A percentile compares a stretch with the other conserved stretches of the same genome.
These are phyloP conservation scores for Sclerotinia borealis DNA, from an alignment of 2,329 filamentous ascomycete genomes.

Conservation along the genomic window DNA sequence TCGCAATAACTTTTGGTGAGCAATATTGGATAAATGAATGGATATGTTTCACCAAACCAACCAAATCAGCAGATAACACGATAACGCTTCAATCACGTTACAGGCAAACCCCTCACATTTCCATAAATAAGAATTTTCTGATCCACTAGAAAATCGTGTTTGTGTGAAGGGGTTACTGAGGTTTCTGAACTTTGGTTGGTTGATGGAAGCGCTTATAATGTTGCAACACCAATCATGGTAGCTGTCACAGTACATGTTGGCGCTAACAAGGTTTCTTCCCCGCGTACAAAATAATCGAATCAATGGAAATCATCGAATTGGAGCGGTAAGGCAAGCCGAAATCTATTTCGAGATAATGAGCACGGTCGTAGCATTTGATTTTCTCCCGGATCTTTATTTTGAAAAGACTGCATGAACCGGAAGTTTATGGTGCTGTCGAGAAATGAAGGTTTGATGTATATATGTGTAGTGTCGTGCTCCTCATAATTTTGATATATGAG, in stretches of 20 bases:
- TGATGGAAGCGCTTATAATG: background rate
- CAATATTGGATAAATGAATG: background rate
- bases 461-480: conserved; percentile 10
- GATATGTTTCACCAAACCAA: conserved; percentile 2
- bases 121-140: conserved; percentile 6
- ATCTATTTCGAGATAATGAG: conserved; percentile 10
- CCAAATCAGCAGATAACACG: background rate
- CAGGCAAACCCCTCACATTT: background rate
- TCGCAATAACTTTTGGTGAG: background rate
- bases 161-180: background rate
- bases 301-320: background rate
- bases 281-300: conserved; percentile 10
- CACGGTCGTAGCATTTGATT: conserved; percentile 2
- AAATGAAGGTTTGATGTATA: conserved; percentile 8
- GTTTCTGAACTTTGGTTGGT: conserved; percentile 7
- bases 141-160: conserved; percentile 1
- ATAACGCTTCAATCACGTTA: conserved; percentile 2
- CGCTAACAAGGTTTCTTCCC: conserved; percentile 12
- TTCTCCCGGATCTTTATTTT: conserved; percentile 11
- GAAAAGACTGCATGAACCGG: conserved; percentile 7
- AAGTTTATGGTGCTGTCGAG: background rate
- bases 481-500: background rate
- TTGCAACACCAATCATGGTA: conserved; percentile 7
- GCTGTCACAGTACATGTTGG: conserved; percentile 11
- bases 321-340: background rate